These are phyloP conservation scores for Aspergillus puulaauensis DNA, from an alignment of 2,329 filamentous ascomycete species.

Conservation along the genomic window DNA sequence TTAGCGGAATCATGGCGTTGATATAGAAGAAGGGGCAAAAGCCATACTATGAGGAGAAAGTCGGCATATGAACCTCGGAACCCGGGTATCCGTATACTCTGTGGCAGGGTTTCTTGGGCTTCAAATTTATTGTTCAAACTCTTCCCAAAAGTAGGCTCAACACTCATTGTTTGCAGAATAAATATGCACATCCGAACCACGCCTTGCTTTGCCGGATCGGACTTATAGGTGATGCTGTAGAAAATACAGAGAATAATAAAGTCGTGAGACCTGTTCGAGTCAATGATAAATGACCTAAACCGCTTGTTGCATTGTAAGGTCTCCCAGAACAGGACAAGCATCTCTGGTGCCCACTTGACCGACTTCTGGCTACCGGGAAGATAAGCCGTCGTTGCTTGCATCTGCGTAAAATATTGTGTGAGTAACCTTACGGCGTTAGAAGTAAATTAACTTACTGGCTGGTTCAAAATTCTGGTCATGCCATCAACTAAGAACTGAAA, in stretches of 20 bases:
- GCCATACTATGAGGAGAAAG: constrained; percentile 76
- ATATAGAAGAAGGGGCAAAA: not conserved
- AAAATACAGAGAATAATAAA: constrained; percentile 88
- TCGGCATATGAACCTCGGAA: constrained; percentile 92
- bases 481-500: constrained; percentile 97
- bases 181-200: constrained; percentile 98
- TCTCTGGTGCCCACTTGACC: constrained; percentile 86
- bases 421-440: constrained; percentile 1
- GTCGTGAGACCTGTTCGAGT: constrained; percentile 89
- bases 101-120: constrained; percentile 81
- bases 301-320: constrained; percentile 95
- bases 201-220: constrained; percentile 83
- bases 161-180: constrained; percentile 88
- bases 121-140: constrained; percentile 88
- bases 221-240: constrained; percentile 86
- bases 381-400: constrained; percentile 85
- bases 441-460: constrained; percentile 56
- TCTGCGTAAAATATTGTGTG: constrained; percentile 37
- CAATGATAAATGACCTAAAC: constrained; percentile 94
- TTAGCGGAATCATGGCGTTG: constrained; percentile 1
- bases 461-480: constrained; percentile 88
- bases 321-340: constrained; percentile 98
- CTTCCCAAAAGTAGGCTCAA: constrained; percentile 84
- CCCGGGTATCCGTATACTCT: constrained; percentile 74
- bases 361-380: constrained; percentile 79